Conservation (phyloP, 345 rosid genomes). For the Gossypium longicalyx region DNA sequence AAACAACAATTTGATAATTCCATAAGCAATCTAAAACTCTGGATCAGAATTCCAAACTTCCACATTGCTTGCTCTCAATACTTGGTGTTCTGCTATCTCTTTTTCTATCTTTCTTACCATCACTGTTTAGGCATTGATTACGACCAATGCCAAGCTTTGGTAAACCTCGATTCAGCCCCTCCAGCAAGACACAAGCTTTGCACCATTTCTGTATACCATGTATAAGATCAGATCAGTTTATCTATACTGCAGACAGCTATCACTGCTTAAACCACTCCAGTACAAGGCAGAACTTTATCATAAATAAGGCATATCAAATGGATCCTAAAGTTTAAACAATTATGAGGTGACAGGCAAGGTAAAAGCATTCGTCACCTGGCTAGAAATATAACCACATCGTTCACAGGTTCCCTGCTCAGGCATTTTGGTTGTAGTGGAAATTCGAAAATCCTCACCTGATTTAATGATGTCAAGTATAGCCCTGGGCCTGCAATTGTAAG, state of each 20-base stretch:
- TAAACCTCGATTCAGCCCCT: conserved; percentile 83
- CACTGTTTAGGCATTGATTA: conserved; percentile 37
- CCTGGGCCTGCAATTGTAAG: conserved; percentile 60
- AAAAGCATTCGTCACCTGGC: conserved; percentile 60
- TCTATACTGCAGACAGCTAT: neutral
- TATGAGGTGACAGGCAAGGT: neutral
- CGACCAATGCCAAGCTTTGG: conserved; percentile 87
- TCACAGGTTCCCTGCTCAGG: conserved; percentile 96
- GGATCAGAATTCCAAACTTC: conserved; percentile 62
- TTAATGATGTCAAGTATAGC: conserved; percentile 84
- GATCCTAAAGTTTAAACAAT: neutral
- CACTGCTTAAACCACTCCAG: neutral
- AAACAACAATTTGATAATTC: neutral
- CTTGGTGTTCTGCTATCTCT: conserved; percentile 28
- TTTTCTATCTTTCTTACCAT: conserved; percentile 31
- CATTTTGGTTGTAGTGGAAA: conserved; percentile 76
- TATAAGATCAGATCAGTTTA: neutral
- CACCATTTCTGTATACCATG: conserved; percentile 66
- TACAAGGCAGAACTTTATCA: neutral
- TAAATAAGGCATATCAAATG: neutral
- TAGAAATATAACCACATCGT: conserved; percentile 89
- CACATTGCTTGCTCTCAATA: conserved; percentile 76
- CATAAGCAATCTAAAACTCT: neutral
- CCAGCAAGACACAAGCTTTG: conserved; percentile 88
- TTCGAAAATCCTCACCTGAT: conserved; percentile 88